A percentile compares a stretch with the other conserved stretches of the same genome.
phyloP scores from a whole-genome alignment of 2,329 filamentous ascomycete species.

The Microdochium bolleyi region DNA sequence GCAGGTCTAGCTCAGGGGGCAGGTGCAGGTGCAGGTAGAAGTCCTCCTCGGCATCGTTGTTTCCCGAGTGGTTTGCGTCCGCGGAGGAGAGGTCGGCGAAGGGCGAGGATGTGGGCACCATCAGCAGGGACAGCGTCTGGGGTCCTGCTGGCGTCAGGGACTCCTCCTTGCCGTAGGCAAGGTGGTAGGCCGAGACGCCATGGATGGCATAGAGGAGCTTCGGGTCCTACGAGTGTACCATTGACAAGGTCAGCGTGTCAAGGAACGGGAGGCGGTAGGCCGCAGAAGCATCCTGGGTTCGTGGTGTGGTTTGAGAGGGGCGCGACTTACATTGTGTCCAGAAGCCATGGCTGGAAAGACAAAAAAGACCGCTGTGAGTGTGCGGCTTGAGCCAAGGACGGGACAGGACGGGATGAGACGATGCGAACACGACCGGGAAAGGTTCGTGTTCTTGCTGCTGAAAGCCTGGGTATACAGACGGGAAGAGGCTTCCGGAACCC shows the following conservation, averaged over 20 bases:
- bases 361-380: too few relatives aligned
- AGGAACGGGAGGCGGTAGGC: background rate
- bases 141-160: constrained; percentile 77
- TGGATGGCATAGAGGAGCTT: constrained; percentile 65
- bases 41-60: constrained; percentile 70
- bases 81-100: constrained; percentile 49
- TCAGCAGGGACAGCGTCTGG: constrained; percentile 85
- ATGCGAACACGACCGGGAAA: too few relatives aligned
- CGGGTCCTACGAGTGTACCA: constrained; percentile 38
- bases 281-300: background rate
- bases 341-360: constrained; percentile 28
- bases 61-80: constrained; percentile 40
- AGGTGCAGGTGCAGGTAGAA: constrained; percentile 96
- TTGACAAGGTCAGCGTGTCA: background rate
- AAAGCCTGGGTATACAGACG: too few relatives aligned
- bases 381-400: too few relatives aligned
- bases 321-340: constrained; percentile 31
- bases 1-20: constrained; percentile 87
- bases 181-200: constrained; percentile 85
- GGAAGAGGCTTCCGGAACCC: too few relatives aligned
- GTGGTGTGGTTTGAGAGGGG: background rate
- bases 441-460: too few relatives aligned
- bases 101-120: constrained; percentile 85
- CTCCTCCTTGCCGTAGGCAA: constrained; percentile 79
- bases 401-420: too few relatives aligned